phyloP scores from a whole-genome alignment of 2,329 filamentous ascomycete species.

The Clarireedia paspali region DNA sequence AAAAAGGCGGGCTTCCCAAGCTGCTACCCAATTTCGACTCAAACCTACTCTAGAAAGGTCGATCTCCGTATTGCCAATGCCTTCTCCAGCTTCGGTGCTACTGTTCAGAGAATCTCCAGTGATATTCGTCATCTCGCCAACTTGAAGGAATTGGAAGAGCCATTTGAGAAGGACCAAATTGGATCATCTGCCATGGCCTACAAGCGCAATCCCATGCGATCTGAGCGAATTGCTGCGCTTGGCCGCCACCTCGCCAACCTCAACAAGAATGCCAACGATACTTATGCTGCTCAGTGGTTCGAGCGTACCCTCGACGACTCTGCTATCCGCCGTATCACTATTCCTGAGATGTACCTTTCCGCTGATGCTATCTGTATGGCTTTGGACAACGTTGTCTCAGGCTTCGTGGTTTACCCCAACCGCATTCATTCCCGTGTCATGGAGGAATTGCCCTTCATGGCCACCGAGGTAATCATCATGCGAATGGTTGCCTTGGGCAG shows the following conservation, averaged over 20 bases:
- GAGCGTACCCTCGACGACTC: conserved; percentile 63
- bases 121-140: conserved; percentile 69
- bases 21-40: conserved; percentile 45
- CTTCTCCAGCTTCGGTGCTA: conserved; percentile 71
- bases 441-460: conserved; percentile 82
- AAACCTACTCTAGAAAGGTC: conserved; percentile 74
- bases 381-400: conserved; percentile 59
- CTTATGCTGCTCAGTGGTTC: conserved; percentile 62
- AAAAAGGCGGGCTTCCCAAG: conserved; percentile 45
- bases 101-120: conserved; percentile 64
- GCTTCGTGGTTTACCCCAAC: conserved; percentile 69
- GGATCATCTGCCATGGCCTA: conserved; percentile 54
- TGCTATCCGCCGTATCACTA: conserved; percentile 55
- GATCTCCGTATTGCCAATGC: conserved; percentile 76
- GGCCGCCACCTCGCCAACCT: conserved; percentile 37
- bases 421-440: conserved; percentile 60
- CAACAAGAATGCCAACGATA: conserved; percentile 41
- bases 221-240: conserved; percentile 39
- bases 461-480: conserved; percentile 70
- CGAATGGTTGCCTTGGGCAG: conserved; percentile 62
- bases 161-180: conserved; percentile 78
- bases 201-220: conserved; percentile 43
- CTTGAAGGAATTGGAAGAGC: conserved; percentile 81
- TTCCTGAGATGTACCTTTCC: conserved; percentile 60
- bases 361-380: conserved; percentile 62